Conservation (phyloP, 345 rosid genomes). For the Eucalyptus tenuipes region DNA sequence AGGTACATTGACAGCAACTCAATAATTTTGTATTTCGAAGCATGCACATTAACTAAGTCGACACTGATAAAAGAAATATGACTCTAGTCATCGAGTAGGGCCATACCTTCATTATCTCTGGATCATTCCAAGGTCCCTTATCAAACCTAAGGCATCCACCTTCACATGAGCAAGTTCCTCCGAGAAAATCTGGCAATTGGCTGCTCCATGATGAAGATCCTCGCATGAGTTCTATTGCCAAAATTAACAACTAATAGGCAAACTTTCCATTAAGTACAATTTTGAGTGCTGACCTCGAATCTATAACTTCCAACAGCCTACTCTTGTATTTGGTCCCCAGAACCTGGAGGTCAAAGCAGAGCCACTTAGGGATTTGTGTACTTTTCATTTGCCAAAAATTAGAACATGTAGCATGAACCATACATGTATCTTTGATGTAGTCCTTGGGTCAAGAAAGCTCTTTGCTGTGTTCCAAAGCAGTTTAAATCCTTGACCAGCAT, state of each 20-base stretch:
- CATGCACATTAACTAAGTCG: neutral
- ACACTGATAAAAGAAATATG: neutral
- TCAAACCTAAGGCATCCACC: slow-evolving; percentile 80
- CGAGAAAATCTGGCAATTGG: slow-evolving; percentile 94
- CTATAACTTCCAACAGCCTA: slow-evolving; percentile 71
- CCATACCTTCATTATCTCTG: slow-evolving; percentile 75
- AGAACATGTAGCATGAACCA: neutral
- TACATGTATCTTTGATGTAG: slow-evolving; percentile 89
- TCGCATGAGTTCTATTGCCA: neutral
- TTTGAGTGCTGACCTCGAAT: slow-evolving; percentile 44
- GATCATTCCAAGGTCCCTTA: slow-evolving; percentile 93
- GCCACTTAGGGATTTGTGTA: neutral
- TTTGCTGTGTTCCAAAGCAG: slow-evolving; percentile 80
- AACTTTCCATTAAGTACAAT: neutral
- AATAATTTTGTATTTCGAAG: neutral
- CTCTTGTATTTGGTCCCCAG: slow-evolving; percentile 62
- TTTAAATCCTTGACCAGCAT: slow-evolving; percentile 84
- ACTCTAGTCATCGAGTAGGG: neutral
- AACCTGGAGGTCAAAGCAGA: slow-evolving; percentile 43
- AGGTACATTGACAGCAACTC: neutral
- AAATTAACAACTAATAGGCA: neutral
- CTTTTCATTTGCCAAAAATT: neutral
- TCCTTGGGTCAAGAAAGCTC: slow-evolving; percentile 86
- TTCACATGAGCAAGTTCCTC: slow-evolving; percentile 81
- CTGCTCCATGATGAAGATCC: slow-evolving; percentile 22